Base-by-base conservation (phyloP, 2,329 filamentous ascomycete species). In the Cylindrodendrum hubeiense region DNA sequence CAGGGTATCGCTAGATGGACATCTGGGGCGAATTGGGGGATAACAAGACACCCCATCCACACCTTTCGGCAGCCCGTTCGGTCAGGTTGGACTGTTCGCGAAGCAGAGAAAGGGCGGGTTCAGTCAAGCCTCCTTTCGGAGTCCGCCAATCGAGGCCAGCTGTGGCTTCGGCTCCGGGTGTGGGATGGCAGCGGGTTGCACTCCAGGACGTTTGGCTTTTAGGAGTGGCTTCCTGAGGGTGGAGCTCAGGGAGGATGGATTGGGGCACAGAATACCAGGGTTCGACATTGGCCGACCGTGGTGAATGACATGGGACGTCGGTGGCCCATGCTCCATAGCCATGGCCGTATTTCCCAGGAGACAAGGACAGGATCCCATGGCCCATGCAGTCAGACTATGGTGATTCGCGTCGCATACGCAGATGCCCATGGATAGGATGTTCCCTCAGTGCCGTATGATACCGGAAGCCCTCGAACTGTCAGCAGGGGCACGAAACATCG, bases 151-250 rank as follows among this genome's bases (percentile, higher is more conserved):
- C 43, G 54, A 71, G 67, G 43, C 59, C 53, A 72, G 70, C 63
- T 63, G 69, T 73, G 69, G 69, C 69, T 74, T 74, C 67, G 65
- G 72, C 67, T 68, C 65, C 69, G 66, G 71, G 64, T 65, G 62
- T 69, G 72, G 60, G 60, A 66, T 67, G 47, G 50, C 47, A 55
- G 39, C 41, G 49, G 46, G 37, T 53, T 65, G 69, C 63, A 52
- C 62, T 68, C 65, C 39, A 72, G 56, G 64, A 71, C 70, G 70
- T 71, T 72, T 71, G 55, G 50, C 63, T 71, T 73, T 65, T 72
- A 73, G 69, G 71, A 65, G 68, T 72, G 70, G 70, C 63, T 72
- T 64, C 26, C 47, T 28, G 12, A 30, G 55, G 67, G 65, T 67
- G 68, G 66, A 70, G 44, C 28, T 59, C 54, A 49, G 26, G 47